A percentile compares a stretch with the other conserved stretches of the same genome.
phyloP scores from a whole-genome alignment of 2,329 filamentous ascomycete species.

The Xylariaceae sp. region DNA sequence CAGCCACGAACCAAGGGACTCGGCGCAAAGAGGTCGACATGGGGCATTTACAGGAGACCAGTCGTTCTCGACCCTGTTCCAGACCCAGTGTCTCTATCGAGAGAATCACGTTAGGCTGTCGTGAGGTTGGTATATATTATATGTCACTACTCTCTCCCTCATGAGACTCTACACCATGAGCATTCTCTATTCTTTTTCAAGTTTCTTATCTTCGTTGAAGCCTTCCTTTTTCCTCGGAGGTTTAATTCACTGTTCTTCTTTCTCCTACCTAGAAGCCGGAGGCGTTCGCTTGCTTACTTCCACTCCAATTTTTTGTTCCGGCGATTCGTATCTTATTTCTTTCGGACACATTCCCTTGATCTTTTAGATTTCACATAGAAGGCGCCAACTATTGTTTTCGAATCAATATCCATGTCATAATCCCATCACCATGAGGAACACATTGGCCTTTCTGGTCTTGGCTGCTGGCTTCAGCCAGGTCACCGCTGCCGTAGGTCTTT shows the following conservation, averaged over 20 bases:
- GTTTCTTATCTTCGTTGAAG: conserved; percentile 24
- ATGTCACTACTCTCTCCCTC: conserved; percentile 20
- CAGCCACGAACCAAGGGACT: conserved; percentile 25
- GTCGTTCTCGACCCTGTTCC: conserved; percentile 23
- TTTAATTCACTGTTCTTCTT: conserved; percentile 31
- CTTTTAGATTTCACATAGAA: conserved; percentile 9
- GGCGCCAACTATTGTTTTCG: conserved; percentile 5
- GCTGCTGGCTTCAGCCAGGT: conserved; percentile 47
- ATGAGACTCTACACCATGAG: conserved; percentile 2
- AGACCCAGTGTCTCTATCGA: conserved; percentile 19
- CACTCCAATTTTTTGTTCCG: conserved; percentile 29
- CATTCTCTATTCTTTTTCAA: conserved; percentile 21
- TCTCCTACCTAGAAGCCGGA: conserved; percentile 39
- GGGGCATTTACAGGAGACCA: conserved; percentile 22
- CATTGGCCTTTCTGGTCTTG: conserved; percentile 43
- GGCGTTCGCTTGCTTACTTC: conserved; percentile 54
- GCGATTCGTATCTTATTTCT: conserved; percentile 19
- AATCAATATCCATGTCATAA: conserved; percentile 6
- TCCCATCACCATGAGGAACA: conserved; percentile 46
- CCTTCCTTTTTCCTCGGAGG: conserved; percentile 27
- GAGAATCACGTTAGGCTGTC: conserved; percentile 18
- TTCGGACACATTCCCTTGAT: conserved; percentile 24
- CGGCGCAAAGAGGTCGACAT: conserved; percentile 18
- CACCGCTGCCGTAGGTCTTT: conserved; percentile 40
- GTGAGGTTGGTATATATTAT: conserved; percentile 26